Percentiles rank a stretch among this genome's conserved stretches.
These are phyloP conservation scores for Wickerhamomyces sp. DNA, from an alignment of 1,139 yeast genomes.

Conservation along the genomic window DNA sequence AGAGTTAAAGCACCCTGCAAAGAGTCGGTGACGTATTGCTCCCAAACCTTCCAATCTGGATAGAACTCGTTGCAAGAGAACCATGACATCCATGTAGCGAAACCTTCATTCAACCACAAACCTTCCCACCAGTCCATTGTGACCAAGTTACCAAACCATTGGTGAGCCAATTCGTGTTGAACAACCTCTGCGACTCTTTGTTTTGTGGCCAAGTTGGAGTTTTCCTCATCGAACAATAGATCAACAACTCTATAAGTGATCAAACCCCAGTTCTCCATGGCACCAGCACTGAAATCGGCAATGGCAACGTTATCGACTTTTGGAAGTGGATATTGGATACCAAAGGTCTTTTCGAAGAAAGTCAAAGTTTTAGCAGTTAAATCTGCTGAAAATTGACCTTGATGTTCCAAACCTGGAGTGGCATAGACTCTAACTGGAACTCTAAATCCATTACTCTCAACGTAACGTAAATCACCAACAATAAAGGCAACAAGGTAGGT, in stretches of 20 bases:
- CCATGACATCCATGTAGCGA: constrained; percentile 80
- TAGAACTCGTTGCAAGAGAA: constrained; percentile 57
- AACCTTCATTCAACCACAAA: constrained; percentile 79
- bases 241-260: constrained; percentile 72
- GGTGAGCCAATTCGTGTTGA: constrained; percentile 79
- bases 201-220: constrained; percentile 48
- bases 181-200: constrained; percentile 76
- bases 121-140: constrained; percentile 90
- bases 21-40: constrained; percentile 55
- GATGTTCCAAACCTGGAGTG: constrained; percentile 59
- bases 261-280: constrained; percentile 81
- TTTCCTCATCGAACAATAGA: constrained; percentile 53
- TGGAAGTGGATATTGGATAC: constrained; percentile 64
- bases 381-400: constrained; percentile 60
- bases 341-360: constrained; percentile 60
- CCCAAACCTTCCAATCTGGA: constrained; percentile 74
- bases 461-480: constrained; percentile 68
- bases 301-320: constrained; percentile 72
- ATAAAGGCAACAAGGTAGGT: constrained; percentile 77
- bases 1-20: constrained; percentile 59
- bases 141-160: constrained; percentile 80
- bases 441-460: constrained; percentile 41
- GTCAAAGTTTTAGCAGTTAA: constrained; percentile 64
- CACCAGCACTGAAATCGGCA: constrained; percentile 73
- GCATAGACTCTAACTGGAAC: constrained; percentile 67